These are phyloP conservation scores for Nakaseomyces nivariensis DNA, from an alignment of 1,139 yeast genomes.

Conservation along the genomic window DNA sequence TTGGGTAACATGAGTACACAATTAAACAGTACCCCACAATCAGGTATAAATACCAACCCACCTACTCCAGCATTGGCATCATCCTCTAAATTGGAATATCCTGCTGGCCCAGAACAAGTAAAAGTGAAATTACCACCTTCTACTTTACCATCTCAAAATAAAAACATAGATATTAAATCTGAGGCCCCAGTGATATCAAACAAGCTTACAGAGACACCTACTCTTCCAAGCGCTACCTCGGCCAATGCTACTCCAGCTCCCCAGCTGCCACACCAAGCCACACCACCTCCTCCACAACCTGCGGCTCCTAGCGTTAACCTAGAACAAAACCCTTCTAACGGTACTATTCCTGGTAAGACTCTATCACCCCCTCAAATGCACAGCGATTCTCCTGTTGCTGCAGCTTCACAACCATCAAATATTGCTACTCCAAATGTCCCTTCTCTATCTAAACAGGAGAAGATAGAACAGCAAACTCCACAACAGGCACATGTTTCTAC, in stretches of 20 bases:
- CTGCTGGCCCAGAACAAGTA: not conserved
- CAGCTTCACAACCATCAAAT: not conserved
- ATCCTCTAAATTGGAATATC: constrained; percentile 3
- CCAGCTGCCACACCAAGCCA: not conserved
- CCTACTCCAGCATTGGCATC: constrained; percentile 2
- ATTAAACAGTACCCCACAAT: not conserved
- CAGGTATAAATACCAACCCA: not conserved
- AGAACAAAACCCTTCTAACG: not conserved
- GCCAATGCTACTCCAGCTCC: not conserved
- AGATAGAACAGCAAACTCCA: not conserved
- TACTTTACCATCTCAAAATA: not conserved
- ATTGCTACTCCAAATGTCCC: constrained; percentile 1
- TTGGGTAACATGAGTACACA: not conserved
- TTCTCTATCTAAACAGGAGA: constrained; percentile 6
- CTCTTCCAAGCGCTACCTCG: constrained; percentile 1
- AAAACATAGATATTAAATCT: not conserved
- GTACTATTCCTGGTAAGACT: not conserved
- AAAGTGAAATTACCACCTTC: not conserved
- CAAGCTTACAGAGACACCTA: not conserved
- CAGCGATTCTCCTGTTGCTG: not conserved
- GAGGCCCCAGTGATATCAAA: not conserved
- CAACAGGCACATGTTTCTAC: not conserved
- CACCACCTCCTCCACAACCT: not conserved
- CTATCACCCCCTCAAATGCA: not conserved
- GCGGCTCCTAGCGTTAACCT: not conserved